phyloP scores from a whole-genome alignment of 2,329 filamentous ascomycete species.

The Trichoderma afroharzianum region DNA sequence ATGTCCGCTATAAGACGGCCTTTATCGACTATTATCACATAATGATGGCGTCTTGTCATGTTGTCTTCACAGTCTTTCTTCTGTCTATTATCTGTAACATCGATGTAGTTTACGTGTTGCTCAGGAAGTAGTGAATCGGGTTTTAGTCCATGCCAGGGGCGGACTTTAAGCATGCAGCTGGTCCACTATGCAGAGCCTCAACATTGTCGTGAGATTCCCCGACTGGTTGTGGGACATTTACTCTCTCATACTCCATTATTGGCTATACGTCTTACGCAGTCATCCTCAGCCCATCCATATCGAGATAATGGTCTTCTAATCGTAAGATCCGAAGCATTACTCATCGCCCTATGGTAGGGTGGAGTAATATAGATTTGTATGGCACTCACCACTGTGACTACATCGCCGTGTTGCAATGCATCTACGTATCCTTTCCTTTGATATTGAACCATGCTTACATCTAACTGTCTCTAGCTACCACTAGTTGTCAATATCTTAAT shows the following conservation, averaged over 20 bases:
- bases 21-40: neutral
- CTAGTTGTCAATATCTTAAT: neutral
- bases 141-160: neutral
- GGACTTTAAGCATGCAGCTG: neutral
- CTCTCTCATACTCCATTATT: neutral
- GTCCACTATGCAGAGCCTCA: neutral
- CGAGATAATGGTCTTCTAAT: neutral
- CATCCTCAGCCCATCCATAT: neutral
- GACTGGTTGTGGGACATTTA: neutral
- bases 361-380: neutral
- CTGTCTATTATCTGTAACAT: neutral
- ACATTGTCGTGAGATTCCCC: neutral
- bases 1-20: neutral
- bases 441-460: neutral
- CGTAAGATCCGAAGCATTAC: neutral
- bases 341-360: neutral
- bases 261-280: neutral
- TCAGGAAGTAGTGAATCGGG: neutral
- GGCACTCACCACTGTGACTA: neutral
- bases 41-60: too few relatives aligned
- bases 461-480: neutral
- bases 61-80: neutral
- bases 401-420: neutral
- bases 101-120: too few relatives aligned
- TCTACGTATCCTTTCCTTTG: neutral